phyloP scores from a whole-genome alignment of 495 filamentous ascomycete genomes.

The Aspergillus carlsbadensis region DNA sequence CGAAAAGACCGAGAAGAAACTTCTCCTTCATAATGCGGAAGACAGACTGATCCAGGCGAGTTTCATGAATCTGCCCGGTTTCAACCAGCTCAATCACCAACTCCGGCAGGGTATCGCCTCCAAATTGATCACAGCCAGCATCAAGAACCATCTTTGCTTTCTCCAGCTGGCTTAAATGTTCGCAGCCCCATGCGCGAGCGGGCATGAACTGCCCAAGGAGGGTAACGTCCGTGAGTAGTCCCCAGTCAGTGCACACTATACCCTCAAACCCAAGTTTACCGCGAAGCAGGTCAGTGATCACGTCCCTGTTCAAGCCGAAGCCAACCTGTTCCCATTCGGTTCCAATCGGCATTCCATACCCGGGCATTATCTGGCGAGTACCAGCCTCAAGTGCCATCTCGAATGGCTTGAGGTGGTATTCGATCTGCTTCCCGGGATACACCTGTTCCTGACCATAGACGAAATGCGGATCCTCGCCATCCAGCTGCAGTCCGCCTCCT shows the following conservation, averaged over 20 bases:
- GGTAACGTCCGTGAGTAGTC: slow-evolving; percentile 14
- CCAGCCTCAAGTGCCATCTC: slow-evolving; percentile 25
- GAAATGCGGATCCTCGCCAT: slow-evolving; percentile 40
- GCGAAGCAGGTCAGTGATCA: slow-evolving; percentile 34
- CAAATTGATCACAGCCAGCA: slow-evolving; percentile 39
- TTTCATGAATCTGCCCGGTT: neutral
- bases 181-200: slow-evolving; percentile 5
- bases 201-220: neutral
- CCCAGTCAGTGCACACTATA: slow-evolving; percentile 39
- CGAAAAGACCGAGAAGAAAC: slow-evolving; percentile 19
- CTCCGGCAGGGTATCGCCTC: slow-evolving; percentile 35
- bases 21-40: slow-evolving; percentile 14
- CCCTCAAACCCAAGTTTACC: slow-evolving; percentile 36
- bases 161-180: slow-evolving; percentile 17
- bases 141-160: slow-evolving; percentile 32
- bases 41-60: slow-evolving; percentile 16
- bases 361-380: slow-evolving; percentile 35
- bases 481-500: slow-evolving; percentile 31
- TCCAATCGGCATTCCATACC: too few species aligned
- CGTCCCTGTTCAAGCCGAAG: slow-evolving; percentile 21
- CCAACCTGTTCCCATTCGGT: slow-evolving; percentile 26
- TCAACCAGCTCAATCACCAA: slow-evolving; percentile 22
- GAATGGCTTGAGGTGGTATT: slow-evolving; percentile 26
- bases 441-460: slow-evolving; percentile 34
- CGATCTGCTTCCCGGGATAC: slow-evolving; percentile 33